Conservation (phyloP, 352 stramenopile genomes). For the Globisporangium nodosum region DNA sequence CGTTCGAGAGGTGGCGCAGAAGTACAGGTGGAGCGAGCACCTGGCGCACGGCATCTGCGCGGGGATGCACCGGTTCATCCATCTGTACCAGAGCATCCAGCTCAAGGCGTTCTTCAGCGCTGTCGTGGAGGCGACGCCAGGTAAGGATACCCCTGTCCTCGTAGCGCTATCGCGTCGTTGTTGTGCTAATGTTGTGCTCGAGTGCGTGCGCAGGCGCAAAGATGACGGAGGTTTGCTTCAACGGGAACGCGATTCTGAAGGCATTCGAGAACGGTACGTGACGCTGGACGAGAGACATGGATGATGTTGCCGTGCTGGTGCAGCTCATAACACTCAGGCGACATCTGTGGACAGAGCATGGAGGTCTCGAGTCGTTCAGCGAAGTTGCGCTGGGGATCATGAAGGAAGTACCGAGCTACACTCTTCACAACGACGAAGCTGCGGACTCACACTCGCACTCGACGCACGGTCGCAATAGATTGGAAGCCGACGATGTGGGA, state of each 20-base stretch:
- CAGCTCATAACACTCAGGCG: not conserved
- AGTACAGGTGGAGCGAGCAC: conserved; percentile 29
- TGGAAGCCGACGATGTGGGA: not conserved
- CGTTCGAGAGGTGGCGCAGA: conserved; percentile 27
- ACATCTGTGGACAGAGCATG: conserved; percentile 21
- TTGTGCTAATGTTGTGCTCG: not conserved
- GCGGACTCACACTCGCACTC: not conserved
- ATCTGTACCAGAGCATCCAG: conserved; percentile 35
- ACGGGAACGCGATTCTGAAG: conserved; percentile 31
- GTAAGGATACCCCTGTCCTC: conserved; percentile 10
- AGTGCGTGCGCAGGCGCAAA: conserved; percentile 16
- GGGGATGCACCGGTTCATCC: conserved; percentile 31
- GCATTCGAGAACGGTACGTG: conserved; percentile 38
- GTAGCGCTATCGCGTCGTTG: not conserved
- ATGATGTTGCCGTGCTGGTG: not conserved
- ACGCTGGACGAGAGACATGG: not conserved
- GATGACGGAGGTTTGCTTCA: conserved; percentile 23
- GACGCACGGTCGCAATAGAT: not conserved
- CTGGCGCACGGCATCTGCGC: conserved; percentile 24
- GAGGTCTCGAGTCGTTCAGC: conserved; percentile 29
- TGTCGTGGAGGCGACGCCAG: conserved; percentile 28
- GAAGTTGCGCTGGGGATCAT: conserved; percentile 17
- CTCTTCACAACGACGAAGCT: not conserved
- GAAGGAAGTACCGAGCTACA: not conserved
- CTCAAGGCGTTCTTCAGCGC: conserved; percentile 31